These are phyloP conservation scores for Buddleja alternifolia DNA, from an alignment of 257 asterid genomes.

Conservation along the genomic window DNA sequence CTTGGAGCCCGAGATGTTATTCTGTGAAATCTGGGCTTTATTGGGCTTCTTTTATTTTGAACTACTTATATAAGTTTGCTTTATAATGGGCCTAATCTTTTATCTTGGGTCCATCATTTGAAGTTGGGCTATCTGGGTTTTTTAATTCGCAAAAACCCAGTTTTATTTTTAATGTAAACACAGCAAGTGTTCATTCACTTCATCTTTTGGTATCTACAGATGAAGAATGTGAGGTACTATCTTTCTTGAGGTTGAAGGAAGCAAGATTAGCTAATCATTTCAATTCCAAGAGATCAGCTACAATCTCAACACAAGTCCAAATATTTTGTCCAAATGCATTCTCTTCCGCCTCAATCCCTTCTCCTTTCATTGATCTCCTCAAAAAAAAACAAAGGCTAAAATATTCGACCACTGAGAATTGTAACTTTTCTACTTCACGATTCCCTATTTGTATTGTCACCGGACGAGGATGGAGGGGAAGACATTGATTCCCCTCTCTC, in stretches of 20 bases:
- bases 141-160: too few species aligned
- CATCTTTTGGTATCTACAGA: constrained; percentile 37
- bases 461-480: constrained; percentile 62
- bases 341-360: constrained; percentile 36
- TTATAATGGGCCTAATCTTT: too few species aligned
- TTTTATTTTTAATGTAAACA: too few species aligned
- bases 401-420: constrained; percentile 58
- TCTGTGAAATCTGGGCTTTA: too few species aligned
- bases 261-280: constrained; percentile 85
- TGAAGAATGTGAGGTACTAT: constrained; percentile 32
- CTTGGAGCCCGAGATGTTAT: too few species aligned
- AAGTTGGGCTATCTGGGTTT: too few species aligned
- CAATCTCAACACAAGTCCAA: constrained; percentile 87
- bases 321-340: constrained; percentile 46
- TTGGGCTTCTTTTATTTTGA: too few species aligned
- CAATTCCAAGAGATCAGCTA: constrained; percentile 93
- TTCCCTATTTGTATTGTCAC: constrained; percentile 65
- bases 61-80: too few species aligned
- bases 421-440: constrained; percentile 51
- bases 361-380: constrained; percentile 43
- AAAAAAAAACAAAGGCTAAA: constrained; percentile 62
- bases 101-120: too few species aligned
- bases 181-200: constrained; percentile 18
- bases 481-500: constrained; percentile 46
- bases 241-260: constrained; percentile 46